These are phyloP conservation scores for Musa schizocarpa DNA, from an alignment of 176 grass and related monocot genomes.

Conservation along the genomic window DNA sequence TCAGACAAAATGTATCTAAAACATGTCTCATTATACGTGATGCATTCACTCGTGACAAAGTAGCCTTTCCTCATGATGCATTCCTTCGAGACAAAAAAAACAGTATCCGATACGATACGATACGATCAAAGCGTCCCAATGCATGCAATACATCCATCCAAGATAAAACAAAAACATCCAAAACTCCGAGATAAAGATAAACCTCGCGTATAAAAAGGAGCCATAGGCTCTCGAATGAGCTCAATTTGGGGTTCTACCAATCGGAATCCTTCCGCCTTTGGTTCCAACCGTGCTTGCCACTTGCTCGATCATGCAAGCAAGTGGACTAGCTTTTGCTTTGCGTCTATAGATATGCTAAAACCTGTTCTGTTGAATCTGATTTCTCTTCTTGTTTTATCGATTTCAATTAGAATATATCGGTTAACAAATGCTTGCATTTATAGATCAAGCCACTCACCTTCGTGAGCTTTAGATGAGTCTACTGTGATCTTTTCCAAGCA, in stretches of 20 bases:
- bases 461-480: neutral
- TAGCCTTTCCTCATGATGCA: too few relatives aligned
- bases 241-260: neutral
- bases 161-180: too few relatives aligned
- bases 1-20: too few relatives aligned
- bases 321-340: neutral
- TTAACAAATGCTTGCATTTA: neutral
- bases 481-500: neutral
- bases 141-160: too few relatives aligned
- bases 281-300: neutral
- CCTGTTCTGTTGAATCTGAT: neutral
- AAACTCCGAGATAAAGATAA: neutral
- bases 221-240: slow-evolving; percentile 4
- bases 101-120: too few relatives aligned
- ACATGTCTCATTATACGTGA: too few relatives aligned
- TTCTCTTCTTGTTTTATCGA: neutral
- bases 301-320: neutral
- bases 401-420: neutral
- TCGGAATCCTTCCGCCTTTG: neutral
- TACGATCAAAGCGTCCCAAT: too few relatives aligned
- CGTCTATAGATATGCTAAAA: neutral
- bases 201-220: neutral
- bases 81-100: too few relatives aligned
- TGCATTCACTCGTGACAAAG: too few relatives aligned
- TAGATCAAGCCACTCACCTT: neutral